These are phyloP conservation scores for Rhododendron ferrugineum DNA, from an alignment of 148 eudicot genomes.

Conservation along the genomic window DNA sequence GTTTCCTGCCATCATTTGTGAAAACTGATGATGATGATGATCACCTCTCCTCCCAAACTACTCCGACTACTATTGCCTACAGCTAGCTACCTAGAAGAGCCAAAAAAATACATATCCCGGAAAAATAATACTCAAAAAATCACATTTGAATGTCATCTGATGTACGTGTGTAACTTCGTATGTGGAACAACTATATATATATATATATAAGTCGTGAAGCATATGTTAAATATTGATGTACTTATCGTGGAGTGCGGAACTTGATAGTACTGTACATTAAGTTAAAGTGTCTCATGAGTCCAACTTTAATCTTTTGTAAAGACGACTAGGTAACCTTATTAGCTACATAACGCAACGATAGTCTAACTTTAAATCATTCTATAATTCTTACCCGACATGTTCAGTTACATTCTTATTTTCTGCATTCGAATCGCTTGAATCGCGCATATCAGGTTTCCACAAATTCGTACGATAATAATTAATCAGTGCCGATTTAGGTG, in stretches of 20 bases:
- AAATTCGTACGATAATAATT: neutral
- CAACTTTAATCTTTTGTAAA: neutral
- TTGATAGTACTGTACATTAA: neutral
- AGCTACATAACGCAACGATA: neutral
- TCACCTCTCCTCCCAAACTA: neutral
- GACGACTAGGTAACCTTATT: neutral
- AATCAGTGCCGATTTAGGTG: neutral
- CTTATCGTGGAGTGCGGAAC: neutral
- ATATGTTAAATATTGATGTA: neutral
- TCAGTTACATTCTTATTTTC: neutral
- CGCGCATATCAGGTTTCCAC: neutral
- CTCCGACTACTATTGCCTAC: constrained; percentile 2
- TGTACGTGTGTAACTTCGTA: neutral
- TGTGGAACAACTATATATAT: neutral
- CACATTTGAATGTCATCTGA: neutral
- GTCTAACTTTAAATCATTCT: too few species aligned
- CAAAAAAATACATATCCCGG: neutral
- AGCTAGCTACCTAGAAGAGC: neutral
- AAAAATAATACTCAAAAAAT: neutral
- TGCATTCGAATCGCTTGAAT: neutral
- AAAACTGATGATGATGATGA: neutral
- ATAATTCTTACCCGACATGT: neutral
- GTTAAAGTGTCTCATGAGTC: neutral
- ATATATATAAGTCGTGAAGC: neutral
- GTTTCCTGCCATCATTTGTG: constrained; percentile 75